phyloP scores from a whole-genome alignment of 139 green algal genomes.

The Chlamydomonas schloesseri region DNA sequence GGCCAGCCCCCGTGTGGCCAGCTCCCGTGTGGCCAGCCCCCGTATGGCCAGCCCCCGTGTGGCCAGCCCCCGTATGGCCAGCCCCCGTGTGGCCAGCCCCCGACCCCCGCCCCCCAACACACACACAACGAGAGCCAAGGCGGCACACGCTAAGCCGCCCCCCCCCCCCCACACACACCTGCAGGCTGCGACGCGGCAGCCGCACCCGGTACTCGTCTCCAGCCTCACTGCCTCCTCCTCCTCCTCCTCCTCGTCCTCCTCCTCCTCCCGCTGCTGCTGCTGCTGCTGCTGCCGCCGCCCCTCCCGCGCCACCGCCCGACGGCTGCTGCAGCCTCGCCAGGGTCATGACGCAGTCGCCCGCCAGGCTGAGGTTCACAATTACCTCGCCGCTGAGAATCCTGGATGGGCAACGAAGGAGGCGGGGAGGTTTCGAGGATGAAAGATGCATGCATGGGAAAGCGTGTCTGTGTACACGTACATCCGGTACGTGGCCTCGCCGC shows the following conservation, averaged over 20 bases:
- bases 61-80: too few species aligned
- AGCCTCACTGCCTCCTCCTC: not conserved
- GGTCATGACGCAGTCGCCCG: conserved; percentile 46
- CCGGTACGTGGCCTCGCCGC: too few species aligned
- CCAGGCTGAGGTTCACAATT: conserved; percentile 54
- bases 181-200: conserved; percentile 19
- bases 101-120: too few species aligned
- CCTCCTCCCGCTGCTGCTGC: not conserved
- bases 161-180: not conserved
- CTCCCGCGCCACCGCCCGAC: not conserved
- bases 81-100: too few species aligned
- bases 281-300: not conserved
- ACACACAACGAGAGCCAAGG: too few species aligned
- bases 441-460: too few species aligned
- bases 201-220: conserved; percentile 3
- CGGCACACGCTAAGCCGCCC: too few species aligned
- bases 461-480: too few species aligned
- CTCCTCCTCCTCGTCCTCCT: not conserved
- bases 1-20: too few species aligned
- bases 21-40: too few species aligned
- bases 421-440: not conserved
- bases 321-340: not conserved
- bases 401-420: not conserved
- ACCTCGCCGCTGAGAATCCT: conserved; percentile 51
- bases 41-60: too few species aligned